phyloP scores from a whole-genome alignment of 2,329 filamentous ascomycete species.

The Paraconiothyrium sp. region DNA sequence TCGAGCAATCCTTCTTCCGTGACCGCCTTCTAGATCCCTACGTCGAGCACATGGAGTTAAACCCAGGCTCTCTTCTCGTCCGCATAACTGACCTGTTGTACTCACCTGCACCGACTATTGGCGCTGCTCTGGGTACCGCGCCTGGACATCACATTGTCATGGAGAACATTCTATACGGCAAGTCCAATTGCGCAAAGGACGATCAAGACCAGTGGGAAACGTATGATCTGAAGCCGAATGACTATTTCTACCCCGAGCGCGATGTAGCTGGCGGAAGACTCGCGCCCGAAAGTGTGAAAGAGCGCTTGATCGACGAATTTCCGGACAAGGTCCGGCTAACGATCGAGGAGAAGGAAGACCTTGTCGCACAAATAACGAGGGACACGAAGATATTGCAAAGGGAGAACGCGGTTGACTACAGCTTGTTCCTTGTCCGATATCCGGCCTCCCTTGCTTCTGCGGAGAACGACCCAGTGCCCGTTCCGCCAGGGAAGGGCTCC shows the following conservation, averaged over 20 bases:
- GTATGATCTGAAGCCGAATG: constrained; percentile 77
- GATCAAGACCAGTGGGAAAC: constrained; percentile 69
- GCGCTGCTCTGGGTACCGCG: constrained; percentile 66
- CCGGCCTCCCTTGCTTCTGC: constrained; percentile 50
- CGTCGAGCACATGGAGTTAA: constrained; percentile 67
- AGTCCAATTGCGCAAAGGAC: constrained; percentile 53
- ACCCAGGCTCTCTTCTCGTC: constrained; percentile 71
- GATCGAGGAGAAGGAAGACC: constrained; percentile 62
- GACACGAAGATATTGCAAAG: constrained; percentile 72
- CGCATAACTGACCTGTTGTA: constrained; percentile 77
- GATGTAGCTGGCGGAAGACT: constrained; percentile 73
- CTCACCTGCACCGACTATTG: constrained; percentile 65
- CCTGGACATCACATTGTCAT: constrained; percentile 80
- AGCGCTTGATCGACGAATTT: constrained; percentile 73
- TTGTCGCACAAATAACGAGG: constrained; percentile 64
- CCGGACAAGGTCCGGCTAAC: constrained; percentile 70
- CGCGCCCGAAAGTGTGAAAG: constrained; percentile 71
- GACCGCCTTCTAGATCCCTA: constrained; percentile 73
- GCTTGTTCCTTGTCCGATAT: constrained; percentile 73
- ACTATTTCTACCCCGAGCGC: constrained; percentile 79
- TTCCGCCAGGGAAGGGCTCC: constrained; percentile 43
- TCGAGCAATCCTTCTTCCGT: constrained; percentile 76
- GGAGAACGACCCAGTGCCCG: constrained; percentile 41
- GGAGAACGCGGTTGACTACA: constrained; percentile 77
- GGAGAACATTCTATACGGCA: constrained; percentile 76